Percentiles rank a stretch among this genome's conserved stretches.
Evolutionary conservation across 352 stramenopile genomes (phyloP).

Genomic region (Ophiocytium majus): DNA sequence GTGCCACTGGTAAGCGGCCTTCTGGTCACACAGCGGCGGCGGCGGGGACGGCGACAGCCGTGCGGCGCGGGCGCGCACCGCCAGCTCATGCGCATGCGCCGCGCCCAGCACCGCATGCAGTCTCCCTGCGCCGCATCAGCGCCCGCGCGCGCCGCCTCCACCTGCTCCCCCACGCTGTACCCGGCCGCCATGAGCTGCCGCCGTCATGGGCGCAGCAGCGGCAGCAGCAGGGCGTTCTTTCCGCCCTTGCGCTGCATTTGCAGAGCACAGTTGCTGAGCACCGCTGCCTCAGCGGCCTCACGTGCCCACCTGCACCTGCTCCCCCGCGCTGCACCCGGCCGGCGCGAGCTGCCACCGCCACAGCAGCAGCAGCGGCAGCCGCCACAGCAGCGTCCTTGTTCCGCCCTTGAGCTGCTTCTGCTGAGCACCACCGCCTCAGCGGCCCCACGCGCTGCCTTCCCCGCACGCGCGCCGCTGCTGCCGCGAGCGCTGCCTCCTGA

Average conservation of each 20-base stretch:
- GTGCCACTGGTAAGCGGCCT: too few species aligned
- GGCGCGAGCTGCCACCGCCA: neutral
- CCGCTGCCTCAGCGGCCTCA: neutral
- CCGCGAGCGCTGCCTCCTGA: neutral
- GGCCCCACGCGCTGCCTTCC: too few species aligned
- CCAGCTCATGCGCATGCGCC: conserved; percentile 5
- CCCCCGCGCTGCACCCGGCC: neutral
- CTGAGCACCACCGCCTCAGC: too few species aligned
- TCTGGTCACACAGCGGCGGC: too few species aligned
- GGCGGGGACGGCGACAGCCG: too few species aligned
- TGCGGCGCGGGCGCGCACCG: too few species aligned
- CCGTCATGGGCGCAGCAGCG: neutral
- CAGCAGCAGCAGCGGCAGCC: too few species aligned
- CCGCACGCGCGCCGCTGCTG: neutral
- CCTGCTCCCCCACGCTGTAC: neutral
- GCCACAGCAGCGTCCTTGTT: too few species aligned
- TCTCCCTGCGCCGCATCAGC: conserved; percentile 26
- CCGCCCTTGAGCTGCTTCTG: too few species aligned
- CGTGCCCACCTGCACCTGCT: neutral
- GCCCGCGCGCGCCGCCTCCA: neutral
- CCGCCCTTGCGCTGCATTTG: neutral
- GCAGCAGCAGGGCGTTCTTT: neutral
- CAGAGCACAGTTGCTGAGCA: neutral
- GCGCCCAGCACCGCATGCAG: neutral
- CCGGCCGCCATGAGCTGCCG: neutral